Conservation (phyloP, 495 filamentous ascomycete species). For the Pseudotulostoma volvatum region DNA sequence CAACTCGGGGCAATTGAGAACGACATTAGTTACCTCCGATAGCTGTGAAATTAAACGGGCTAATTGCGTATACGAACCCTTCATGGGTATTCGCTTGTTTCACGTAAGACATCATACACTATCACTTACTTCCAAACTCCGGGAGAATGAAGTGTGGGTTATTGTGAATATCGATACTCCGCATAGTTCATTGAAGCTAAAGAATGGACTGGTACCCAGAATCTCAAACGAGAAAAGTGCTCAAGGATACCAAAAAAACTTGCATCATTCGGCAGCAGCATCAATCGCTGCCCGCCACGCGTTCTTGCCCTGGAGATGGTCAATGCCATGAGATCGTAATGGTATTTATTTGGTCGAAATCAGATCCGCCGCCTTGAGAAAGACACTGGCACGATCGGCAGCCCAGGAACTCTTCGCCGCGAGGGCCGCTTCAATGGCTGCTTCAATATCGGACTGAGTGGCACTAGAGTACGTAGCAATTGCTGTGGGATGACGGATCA, state of each 20-base stretch:
- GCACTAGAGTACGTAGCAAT: slow-evolving; percentile 71
- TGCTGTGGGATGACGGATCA: slow-evolving; percentile 62
- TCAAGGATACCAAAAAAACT: slow-evolving; percentile 51
- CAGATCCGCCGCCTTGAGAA: slow-evolving; percentile 86
- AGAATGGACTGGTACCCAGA: too few species aligned
- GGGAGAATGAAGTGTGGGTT: slow-evolving; percentile 58
- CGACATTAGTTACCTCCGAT: slow-evolving; percentile 65
- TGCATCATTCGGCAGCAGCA: slow-evolving; percentile 75
- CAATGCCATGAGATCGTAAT: slow-evolving; percentile 82
- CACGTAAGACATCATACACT: too few species aligned
- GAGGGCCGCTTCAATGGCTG: slow-evolving; percentile 69
- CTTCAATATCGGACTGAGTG: slow-evolving; percentile 47
- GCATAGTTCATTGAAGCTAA: slow-evolving; percentile 47
- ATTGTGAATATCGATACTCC: slow-evolving; percentile 71
- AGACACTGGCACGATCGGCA: slow-evolving; percentile 75
- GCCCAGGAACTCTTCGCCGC: slow-evolving; percentile 73
- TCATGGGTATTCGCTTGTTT: slow-evolving; percentile 76
- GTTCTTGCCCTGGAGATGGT: slow-evolving; percentile 94
- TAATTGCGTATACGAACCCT: slow-evolving; percentile 75
- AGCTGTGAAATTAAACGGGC: slow-evolving; percentile 81
- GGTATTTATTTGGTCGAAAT: slow-evolving; percentile 76
- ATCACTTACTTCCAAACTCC: slow-evolving; percentile 65
- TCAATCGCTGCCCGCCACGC: slow-evolving; percentile 97
- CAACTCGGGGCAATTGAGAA: slow-evolving; percentile 53
- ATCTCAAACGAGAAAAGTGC: neutral